A percentile compares a stretch with the other conserved stretches of the same genome.
These are phyloP conservation scores for Allantophomopsis lycopodina DNA, from an alignment of 2,329 filamentous ascomycete species.

Conservation along the genomic window DNA sequence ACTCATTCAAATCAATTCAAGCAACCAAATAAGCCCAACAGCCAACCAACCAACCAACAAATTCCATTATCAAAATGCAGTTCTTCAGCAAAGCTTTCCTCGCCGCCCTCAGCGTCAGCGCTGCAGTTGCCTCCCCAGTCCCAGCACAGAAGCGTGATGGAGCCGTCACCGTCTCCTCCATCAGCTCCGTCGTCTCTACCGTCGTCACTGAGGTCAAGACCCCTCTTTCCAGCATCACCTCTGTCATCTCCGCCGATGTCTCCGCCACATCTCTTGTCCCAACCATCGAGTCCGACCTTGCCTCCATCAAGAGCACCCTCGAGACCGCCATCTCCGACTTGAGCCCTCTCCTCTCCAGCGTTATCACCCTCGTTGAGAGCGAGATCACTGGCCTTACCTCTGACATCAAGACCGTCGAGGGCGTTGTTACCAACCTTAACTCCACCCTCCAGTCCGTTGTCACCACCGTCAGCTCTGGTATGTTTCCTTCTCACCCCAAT, in stretches of 20 bases:
- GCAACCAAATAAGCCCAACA: not conserved
- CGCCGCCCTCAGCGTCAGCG: conserved; percentile 4
- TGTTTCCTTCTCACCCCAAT: not conserved
- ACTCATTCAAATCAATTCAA: conserved; percentile 2
- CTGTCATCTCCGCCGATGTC: not conserved
- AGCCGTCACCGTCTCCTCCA: not conserved
- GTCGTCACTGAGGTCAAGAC: conserved; percentile 2
- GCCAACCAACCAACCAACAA: not conserved
- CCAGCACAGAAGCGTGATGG: not conserved
- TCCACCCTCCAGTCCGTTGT: not conserved
- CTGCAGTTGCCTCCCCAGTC: conserved; percentile 1
- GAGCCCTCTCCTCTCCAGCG: no score
- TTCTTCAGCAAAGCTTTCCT: conserved; percentile 2
- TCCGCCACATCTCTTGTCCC: not conserved
- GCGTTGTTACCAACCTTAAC: not conserved
- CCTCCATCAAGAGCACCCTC: not conserved
- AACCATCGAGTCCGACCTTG: conserved; percentile 1
- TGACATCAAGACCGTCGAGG: not conserved
- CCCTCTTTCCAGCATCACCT: not conserved
- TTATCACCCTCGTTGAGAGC: no score
- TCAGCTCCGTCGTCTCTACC: conserved; percentile 1
- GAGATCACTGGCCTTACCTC: not conserved
- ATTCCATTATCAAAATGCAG: conserved; percentile 4
- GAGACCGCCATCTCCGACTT: not conserved
- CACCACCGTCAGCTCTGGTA: not conserved